Conservation (phyloP, 2,329 filamentous ascomycete species). For the Bipolaris gigantea region DNA sequence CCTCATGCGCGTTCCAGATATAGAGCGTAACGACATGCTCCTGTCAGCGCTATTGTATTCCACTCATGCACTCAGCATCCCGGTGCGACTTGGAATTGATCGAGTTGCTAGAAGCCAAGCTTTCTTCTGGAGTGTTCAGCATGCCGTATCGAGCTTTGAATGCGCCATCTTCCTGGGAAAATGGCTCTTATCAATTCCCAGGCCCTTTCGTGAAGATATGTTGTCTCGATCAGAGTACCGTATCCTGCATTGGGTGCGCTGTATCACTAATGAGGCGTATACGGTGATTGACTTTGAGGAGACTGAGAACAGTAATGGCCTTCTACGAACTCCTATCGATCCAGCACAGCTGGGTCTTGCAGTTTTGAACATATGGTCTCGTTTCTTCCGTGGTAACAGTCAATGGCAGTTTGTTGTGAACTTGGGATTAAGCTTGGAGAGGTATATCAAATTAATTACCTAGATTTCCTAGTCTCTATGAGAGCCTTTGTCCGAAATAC, state of each 20-base stretch:
- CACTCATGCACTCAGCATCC: slow-evolving; percentile 59
- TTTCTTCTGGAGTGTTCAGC: slow-evolving; percentile 61
- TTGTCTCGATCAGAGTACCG: slow-evolving; percentile 45
- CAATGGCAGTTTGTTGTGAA: slow-evolving; percentile 55
- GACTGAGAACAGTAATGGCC: slow-evolving; percentile 13
- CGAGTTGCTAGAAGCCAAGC: slow-evolving; percentile 59
- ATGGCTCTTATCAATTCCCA: slow-evolving; percentile 46
- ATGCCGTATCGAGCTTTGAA: slow-evolving; percentile 58
- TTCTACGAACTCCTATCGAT: slow-evolving; percentile 20
- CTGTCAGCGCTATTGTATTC: slow-evolving; percentile 57
- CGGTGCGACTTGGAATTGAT: slow-evolving; percentile 58
- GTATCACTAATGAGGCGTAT: slow-evolving; percentile 52
- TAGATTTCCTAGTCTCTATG: neutral
- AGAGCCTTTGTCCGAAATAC: no score
- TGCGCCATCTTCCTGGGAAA: slow-evolving; percentile 59
- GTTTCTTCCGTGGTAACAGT: slow-evolving; percentile 53
- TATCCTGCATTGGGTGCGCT: slow-evolving; percentile 53
- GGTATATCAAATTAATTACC: slow-evolving; percentile 11
- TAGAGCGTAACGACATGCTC: slow-evolving; percentile 54
- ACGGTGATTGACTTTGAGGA: slow-evolving; percentile 41
- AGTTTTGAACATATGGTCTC: slow-evolving; percentile 51
- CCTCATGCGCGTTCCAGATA: slow-evolving; percentile 43
- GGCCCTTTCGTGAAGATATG: slow-evolving; percentile 15
- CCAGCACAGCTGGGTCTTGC: slow-evolving; percentile 44
- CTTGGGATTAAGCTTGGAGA: slow-evolving; percentile 48